Conservation (phyloP, 352 stramenopile species). For the Nothophytophthora sp. region DNA sequence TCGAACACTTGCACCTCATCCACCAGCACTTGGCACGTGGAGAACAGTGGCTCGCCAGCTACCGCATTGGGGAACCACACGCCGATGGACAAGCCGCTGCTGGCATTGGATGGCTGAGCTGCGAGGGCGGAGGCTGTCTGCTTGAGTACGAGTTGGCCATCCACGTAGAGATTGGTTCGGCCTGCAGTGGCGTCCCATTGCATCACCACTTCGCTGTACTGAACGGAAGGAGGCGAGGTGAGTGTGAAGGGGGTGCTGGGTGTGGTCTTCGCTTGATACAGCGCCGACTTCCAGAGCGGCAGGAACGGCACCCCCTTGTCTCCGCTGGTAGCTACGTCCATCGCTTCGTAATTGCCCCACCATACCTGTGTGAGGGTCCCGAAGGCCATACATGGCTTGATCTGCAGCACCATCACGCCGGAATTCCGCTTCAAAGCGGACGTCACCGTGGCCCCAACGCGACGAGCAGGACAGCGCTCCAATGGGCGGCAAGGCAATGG, state of each 20-base stretch:
- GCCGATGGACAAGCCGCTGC: slow-evolving; percentile 42
- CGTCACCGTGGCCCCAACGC: slow-evolving; percentile 59
- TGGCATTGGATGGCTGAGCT: background rate
- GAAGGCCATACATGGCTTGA: slow-evolving; percentile 55
- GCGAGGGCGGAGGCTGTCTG: slow-evolving; percentile 13
- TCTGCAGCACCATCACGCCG: slow-evolving; percentile 46
- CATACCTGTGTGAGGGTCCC: slow-evolving; percentile 66
- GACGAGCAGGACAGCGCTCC: slow-evolving; percentile 36
- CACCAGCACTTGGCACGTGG: slow-evolving; percentile 45
- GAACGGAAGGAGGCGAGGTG: slow-evolving; percentile 13
- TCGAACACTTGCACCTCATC: slow-evolving; percentile 60
- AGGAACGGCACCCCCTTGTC: slow-evolving; percentile 45
- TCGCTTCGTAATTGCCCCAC: slow-evolving; percentile 47
- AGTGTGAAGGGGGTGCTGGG: slow-evolving; percentile 21
- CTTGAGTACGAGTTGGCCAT: slow-evolving; percentile 51
- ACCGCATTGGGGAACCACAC: slow-evolving; percentile 75
- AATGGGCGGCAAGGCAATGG: slow-evolving; percentile 43
- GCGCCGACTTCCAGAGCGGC: slow-evolving; percentile 56
- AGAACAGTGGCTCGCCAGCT: slow-evolving; percentile 57
- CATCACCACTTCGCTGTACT: slow-evolving; percentile 55
- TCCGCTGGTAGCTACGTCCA: slow-evolving; percentile 2
- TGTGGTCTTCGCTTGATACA: slow-evolving; percentile 57
- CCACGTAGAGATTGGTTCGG: slow-evolving; percentile 63
- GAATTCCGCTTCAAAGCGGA: slow-evolving; percentile 42
- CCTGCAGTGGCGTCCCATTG: slow-evolving; percentile 62